phyloP scores from a whole-genome alignment of 148 eudicot species.

The Vaccinium myrtillus region DNA sequence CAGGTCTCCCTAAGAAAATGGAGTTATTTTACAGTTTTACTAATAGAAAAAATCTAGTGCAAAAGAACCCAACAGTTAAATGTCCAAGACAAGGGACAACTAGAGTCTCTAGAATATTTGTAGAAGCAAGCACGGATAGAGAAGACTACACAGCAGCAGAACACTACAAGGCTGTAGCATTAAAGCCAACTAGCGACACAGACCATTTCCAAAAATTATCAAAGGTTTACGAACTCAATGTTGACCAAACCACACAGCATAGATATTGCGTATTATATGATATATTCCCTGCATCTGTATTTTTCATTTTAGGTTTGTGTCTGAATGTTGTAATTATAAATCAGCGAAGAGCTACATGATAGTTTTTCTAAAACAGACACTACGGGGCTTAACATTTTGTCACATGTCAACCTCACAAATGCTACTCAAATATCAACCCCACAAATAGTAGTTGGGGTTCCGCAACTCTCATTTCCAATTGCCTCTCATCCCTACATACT shows the following conservation, averaged over 20 bases:
- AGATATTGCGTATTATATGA: neutral
- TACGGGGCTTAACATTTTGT: neutral
- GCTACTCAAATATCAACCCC: neutral
- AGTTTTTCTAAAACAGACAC: neutral
- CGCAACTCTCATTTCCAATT: neutral
- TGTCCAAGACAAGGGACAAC: constrained; percentile 4
- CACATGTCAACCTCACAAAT: neutral
- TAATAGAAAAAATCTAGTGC: neutral
- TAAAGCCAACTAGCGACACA: neutral
- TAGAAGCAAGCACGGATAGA: neutral
- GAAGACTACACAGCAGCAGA: neutral
- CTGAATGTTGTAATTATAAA: constrained; percentile 1
- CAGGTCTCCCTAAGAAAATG: neutral
- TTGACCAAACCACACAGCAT: neutral
- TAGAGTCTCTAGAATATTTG: neutral
- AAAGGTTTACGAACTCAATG: neutral
- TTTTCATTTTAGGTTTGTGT: neutral
- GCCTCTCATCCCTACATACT: neutral
- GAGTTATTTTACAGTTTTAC: neutral
- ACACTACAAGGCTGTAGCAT: neutral
- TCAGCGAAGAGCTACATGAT: neutral
- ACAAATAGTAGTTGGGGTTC: neutral
- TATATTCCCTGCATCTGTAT: neutral
- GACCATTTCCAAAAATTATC: neutral
- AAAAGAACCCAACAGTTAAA: neutral